These are phyloP conservation scores for Juglanconis sp. DNA, from an alignment of 2,329 filamentous ascomycete genomes.

Conservation along the genomic window DNA sequence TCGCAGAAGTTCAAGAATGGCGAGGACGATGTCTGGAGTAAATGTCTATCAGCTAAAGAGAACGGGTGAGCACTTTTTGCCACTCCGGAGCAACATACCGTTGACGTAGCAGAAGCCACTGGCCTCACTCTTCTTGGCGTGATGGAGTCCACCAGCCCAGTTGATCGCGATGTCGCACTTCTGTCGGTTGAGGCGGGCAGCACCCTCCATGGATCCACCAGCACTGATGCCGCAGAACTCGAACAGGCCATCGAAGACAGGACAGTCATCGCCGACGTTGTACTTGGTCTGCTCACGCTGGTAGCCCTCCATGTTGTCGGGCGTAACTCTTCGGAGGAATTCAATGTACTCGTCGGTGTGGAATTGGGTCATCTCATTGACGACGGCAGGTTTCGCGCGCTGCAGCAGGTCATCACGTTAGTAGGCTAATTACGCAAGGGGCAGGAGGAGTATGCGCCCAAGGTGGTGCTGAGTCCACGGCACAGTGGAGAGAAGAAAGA, in stretches of 20 bases:
- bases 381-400: constrained; percentile 82
- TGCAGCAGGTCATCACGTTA: constrained; percentile 29
- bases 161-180: constrained; percentile 98
- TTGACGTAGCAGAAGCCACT: constrained; percentile 99
- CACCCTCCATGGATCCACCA: constrained; percentile 90
- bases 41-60: constrained; percentile 28
- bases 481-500: constrained; percentile 28
- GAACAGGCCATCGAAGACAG: constrained; percentile 96
- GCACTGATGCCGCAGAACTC: constrained; percentile 95
- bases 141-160: constrained; percentile 95
- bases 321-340: constrained; percentile 90
- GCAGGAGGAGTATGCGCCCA: constrained; percentile 28
- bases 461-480: constrained; percentile 32
- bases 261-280: constrained; percentile 95
- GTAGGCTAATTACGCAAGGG: constrained; percentile 35
- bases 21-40: constrained; percentile 85
- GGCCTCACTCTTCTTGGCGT: constrained; percentile 95
- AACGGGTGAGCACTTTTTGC: constrained; percentile 33
- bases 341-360: constrained; percentile 95
- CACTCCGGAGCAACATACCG: constrained; percentile 52
- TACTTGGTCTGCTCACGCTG: constrained; percentile 88
- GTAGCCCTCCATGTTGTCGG: constrained; percentile 96
- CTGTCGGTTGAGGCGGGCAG: constrained; percentile 80
- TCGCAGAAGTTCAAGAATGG: constrained; percentile 86
- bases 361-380: constrained; percentile 88